Base-by-base conservation (phyloP, 2,329 filamentous ascomycete genomes). In the Paraphaeosphaeria minitans region DNA sequence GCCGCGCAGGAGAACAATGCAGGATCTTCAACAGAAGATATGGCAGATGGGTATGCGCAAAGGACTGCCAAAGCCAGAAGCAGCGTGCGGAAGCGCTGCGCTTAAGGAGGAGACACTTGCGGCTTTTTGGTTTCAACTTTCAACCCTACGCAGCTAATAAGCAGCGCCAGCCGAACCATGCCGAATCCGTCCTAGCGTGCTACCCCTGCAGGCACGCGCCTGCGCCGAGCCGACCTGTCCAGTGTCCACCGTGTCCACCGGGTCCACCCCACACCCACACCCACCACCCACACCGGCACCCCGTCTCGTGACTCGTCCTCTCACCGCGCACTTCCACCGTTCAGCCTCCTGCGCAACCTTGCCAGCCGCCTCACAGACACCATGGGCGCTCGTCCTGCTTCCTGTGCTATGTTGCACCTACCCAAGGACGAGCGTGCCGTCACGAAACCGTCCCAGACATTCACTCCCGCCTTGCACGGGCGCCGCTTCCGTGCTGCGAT, bases 41-140 rank as follows among this genome's bases (percentile, higher is more conserved):
- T n/a, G n/a, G n/a, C n/a, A n/a, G n/a, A n/a, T n/a, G n/a, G n/a
- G n/a, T n/a, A n/a, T 16, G 37, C 14, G 16, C 19, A 14, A 19
- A n/a, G 19, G 5, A 31, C 29, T 9, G 29, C 29, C 29, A 31
- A 31, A 31, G 29, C 29, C 29, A 31, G 29, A 31, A 12, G 7
- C 29, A 31, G 29, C 5, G 29, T 6, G 47, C 31, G 37, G 54
- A 42, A 43, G 31, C 22, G 54, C 46, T 22, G 54, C 43, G 53
- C 54, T 56, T 56, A 56, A 56, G 45, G 53, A 31, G 31, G 29
- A 42, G 19, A n/a, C 27, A n/a, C 27, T 21, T 29, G 42, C 19
- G 13, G 29, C 22, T 41, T 39, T 16, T n/a, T n/a, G 37, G 13
- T 16, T 46, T 46, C 46, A 16, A 13, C n/a, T 27, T 27, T 27